Evolutionary conservation across 257 asterid species (phyloP).

Genomic region (Cordia subcordata): DNA sequence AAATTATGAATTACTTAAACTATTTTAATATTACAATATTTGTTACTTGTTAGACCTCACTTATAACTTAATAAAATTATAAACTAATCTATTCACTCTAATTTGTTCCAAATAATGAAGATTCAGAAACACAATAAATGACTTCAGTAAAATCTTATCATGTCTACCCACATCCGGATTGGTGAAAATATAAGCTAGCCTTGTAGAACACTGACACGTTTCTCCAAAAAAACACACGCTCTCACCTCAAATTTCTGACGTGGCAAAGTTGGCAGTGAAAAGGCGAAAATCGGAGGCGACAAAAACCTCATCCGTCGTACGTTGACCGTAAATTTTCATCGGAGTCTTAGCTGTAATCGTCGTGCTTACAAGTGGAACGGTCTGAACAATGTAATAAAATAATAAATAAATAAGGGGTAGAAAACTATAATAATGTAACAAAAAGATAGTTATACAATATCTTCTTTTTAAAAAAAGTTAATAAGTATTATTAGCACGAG

Average conservation of each 20-base stretch:
- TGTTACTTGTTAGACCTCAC: too few species aligned
- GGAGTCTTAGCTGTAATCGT: conserved; percentile 29
- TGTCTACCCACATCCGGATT: conserved; percentile 16
- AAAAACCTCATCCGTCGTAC: too few species aligned
- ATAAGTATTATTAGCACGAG: conserved; percentile 28
- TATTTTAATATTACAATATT: too few species aligned
- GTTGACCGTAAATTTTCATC: conserved; percentile 13
- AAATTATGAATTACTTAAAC: too few species aligned
- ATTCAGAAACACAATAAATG: conserved; percentile 6
- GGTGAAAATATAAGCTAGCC: neutral
- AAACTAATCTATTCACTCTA: too few species aligned
- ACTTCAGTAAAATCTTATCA: conserved; percentile 9
- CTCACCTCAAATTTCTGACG: conserved; percentile 10
- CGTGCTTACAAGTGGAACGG: conserved; percentile 32
- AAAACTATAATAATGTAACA: conserved; percentile 2
- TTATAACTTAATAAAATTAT: too few species aligned
- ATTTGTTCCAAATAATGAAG: too few species aligned
- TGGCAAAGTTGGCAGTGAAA: conserved; percentile 18
- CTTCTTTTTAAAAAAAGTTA: too few species aligned
- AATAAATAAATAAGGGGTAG: neutral
- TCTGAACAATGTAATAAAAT: conserved; percentile 10
- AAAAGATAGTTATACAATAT: conserved; percentile 9
- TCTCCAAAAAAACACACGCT: neutral
- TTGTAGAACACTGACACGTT: neutral
- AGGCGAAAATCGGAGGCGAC: neutral